phyloP scores from a whole-genome alignment of 371 early-diverging fungal genomes.

The Smittium culicis region DNA sequence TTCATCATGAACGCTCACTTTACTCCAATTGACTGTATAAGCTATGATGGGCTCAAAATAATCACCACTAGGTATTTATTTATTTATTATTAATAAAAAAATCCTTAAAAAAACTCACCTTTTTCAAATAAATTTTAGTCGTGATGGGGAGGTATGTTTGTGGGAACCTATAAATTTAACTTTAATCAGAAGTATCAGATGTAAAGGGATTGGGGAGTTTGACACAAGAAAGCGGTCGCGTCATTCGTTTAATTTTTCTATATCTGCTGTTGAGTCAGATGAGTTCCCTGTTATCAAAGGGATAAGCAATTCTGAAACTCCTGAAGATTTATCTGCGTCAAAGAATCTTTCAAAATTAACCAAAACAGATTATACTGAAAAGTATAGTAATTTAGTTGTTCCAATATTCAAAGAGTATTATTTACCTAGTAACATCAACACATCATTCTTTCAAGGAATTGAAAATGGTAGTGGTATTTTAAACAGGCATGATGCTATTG shows the following conservation, averaged over 20 bases:
- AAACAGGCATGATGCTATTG: background rate
- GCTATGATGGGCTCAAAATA: slow-evolving; percentile 7
- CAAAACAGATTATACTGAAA: background rate
- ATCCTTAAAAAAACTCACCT: background rate
- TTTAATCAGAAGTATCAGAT: background rate
- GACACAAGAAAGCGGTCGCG: slow-evolving; percentile 3
- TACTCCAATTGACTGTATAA: background rate
- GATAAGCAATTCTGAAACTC: background rate
- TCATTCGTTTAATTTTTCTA: background rate
- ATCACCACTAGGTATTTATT: background rate
- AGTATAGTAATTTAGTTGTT: background rate
- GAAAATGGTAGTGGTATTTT: background rate
- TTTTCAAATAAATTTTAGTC: background rate
- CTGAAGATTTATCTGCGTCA: background rate
- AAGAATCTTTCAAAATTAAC: background rate
- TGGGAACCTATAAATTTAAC: slow-evolving; percentile 2
- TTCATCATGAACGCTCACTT: background rate
- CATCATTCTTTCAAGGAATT: background rate
- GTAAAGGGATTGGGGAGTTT: background rate
- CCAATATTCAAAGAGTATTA: background rate
- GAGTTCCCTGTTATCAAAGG: background rate
- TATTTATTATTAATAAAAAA: background rate
- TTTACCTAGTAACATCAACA: background rate
- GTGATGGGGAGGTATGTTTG: background rate
- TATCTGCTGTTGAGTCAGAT: background rate